Percentiles rank a stretch among this genome's conserved stretches.
These are phyloP conservation scores for Hydrangea macrophylla DNA, from an alignment of 148 eudicot species.

Conservation along the genomic window DNA sequence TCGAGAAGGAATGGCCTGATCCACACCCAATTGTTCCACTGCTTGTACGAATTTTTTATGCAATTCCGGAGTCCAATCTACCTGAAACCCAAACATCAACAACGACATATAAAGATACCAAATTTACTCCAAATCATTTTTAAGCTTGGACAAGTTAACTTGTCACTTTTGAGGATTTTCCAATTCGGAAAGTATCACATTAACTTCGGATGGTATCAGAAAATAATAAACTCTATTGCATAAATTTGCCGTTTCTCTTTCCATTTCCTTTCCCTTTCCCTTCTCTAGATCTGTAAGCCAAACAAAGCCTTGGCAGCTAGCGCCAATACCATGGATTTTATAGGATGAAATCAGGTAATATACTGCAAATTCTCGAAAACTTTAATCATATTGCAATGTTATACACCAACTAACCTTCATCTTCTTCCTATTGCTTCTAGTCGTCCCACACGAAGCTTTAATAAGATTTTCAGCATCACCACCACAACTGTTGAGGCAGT, in stretches of 20 bases:
- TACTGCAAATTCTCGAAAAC: not conserved
- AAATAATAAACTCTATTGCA: too few species aligned
- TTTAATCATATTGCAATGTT: not conserved
- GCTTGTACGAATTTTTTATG: slow-evolving; percentile 81
- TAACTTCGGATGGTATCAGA: not conserved
- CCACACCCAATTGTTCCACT: slow-evolving; percentile 80
- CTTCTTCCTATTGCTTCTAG: slow-evolving; percentile 50
- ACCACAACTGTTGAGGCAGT: slow-evolving; percentile 17
- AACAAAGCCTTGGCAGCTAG: not conserved
- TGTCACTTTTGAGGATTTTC: not conserved
- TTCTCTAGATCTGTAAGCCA: too few species aligned
- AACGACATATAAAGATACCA: not conserved
- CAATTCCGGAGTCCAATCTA: slow-evolving; percentile 79
- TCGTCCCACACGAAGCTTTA: slow-evolving; percentile 30
- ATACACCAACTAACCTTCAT: slow-evolving; percentile 43
- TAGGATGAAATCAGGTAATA: not conserved
- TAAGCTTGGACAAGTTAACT: not conserved
- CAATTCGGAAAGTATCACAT: not conserved
- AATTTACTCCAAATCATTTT: not conserved
- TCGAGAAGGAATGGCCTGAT: slow-evolving; percentile 89
- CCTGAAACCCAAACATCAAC: slow-evolving; percentile 32
- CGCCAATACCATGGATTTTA: not conserved
- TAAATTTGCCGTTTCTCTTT: too few species aligned
- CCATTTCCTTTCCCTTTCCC: too few species aligned
- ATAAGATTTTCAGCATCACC: slow-evolving; percentile 17